A percentile compares a stretch with the other conserved stretches of the same genome.
These are phyloP conservation scores for Fomitopsis betulina DNA, from an alignment of 1,284 basidiomycete genomes.

Conservation along the genomic window DNA sequence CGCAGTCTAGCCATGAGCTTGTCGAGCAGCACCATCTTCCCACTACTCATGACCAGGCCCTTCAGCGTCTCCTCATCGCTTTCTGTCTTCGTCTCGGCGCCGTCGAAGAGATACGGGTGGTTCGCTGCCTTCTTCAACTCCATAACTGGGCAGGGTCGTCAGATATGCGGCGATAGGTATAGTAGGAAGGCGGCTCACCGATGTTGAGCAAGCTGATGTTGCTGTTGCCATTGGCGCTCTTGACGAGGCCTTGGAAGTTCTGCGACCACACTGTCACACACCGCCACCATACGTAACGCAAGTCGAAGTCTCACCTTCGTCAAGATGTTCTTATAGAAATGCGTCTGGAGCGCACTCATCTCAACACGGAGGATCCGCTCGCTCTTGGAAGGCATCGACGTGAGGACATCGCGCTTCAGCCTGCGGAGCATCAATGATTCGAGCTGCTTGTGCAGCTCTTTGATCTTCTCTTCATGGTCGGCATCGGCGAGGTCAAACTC, in stretches of 20 bases:
- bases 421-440: slow-evolving; percentile 94
- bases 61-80: slow-evolving; percentile 86
- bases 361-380: slow-evolving; percentile 97
- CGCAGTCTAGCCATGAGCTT: slow-evolving; percentile 88
- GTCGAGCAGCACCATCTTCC: slow-evolving; percentile 97
- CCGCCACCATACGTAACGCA: slow-evolving; percentile 2
- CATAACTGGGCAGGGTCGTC: slow-evolving; percentile 56
- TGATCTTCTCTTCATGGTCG: slow-evolving; percentile 93
- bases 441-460: slow-evolving; percentile 90
- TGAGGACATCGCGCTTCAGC: slow-evolving; percentile 96
- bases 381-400: slow-evolving; percentile 95
- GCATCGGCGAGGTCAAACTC: slow-evolving; percentile 94
- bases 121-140: slow-evolving; percentile 97
- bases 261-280: slow-evolving; percentile 28
- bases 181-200: slow-evolving; percentile 38
- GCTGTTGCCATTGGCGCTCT: slow-evolving; percentile 79
- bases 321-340: slow-evolving; percentile 99
- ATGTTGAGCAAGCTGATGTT: slow-evolving; percentile 94
- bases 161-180: neutral
- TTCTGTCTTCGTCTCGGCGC: slow-evolving; percentile 80
- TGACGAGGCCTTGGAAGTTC: slow-evolving; percentile 92
- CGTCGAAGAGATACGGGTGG: slow-evolving; percentile 97
- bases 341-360: slow-evolving; percentile 96
- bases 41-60: slow-evolving; percentile 96
- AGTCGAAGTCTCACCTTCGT: slow-evolving; percentile 63